phyloP scores from a whole-genome alignment of 192 early-diverging fungal species.

The Rhizophagus clarus region DNA sequence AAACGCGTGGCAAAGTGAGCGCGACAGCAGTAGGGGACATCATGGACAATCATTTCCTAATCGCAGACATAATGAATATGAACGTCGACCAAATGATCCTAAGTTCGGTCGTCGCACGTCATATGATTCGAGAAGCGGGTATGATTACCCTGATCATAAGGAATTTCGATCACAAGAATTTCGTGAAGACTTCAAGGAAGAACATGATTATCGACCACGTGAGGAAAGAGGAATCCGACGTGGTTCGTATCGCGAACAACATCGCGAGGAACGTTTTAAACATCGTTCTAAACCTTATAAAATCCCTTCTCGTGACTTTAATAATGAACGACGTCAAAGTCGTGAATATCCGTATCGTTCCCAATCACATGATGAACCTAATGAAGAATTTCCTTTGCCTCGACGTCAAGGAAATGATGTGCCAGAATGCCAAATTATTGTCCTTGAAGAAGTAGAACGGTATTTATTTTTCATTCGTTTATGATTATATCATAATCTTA shows the following conservation, averaged over 20 bases:
- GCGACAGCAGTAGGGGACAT: conserved; percentile 9
- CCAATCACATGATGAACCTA: conserved; percentile 24
- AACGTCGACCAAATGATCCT: conserved; percentile 26
- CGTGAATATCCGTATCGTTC: conserved; percentile 28
- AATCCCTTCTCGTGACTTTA: conserved; percentile 27
- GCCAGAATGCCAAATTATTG: conserved; percentile 37
- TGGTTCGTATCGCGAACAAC: conserved; percentile 22
- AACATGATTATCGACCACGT: neutral
- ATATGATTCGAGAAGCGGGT: conserved; percentile 24
- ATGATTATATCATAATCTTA: neutral
- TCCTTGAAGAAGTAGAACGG: conserved; percentile 34
- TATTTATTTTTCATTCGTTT: conserved; percentile 8
- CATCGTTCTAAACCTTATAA: conserved; percentile 30
- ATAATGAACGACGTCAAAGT: conserved; percentile 26
- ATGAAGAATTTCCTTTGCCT: conserved; percentile 38
- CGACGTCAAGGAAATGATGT: conserved; percentile 32
- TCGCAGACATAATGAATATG: conserved; percentile 29
- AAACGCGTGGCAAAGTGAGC: conserved; percentile 22
- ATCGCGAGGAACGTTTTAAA: conserved; percentile 25
- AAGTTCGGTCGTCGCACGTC: conserved; percentile 29
- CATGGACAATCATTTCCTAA: conserved; percentile 18
- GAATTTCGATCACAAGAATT: conserved; percentile 17
- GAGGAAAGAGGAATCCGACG: conserved; percentile 26
- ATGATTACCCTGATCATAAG: conserved; percentile 20
- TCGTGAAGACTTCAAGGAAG: conserved; percentile 8